phyloP scores from a whole-genome alignment of 192 early-diverging fungal genomes.

The Backusella parvicylindrica region DNA sequence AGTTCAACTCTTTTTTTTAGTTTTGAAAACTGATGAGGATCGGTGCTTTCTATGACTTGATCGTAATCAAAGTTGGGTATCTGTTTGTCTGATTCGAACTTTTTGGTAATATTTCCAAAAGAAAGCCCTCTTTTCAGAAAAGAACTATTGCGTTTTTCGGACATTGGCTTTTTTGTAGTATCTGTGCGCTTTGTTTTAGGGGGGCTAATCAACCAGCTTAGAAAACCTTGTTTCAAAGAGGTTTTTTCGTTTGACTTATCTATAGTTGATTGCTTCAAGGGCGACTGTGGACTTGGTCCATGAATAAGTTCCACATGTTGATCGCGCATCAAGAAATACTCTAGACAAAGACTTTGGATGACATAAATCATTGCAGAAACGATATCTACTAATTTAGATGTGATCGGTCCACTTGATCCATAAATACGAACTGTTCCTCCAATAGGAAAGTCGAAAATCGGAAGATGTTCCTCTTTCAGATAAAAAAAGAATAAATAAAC shows the following conservation, averaged over 20 bases:
- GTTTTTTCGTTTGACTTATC: background rate
- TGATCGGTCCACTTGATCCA: background rate
- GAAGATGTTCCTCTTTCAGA: background rate
- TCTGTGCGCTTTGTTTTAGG: background rate
- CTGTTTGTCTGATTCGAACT: background rate
- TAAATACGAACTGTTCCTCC: conserved; percentile 19
- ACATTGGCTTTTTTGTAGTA: background rate
- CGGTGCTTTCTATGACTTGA: conserved; percentile 4
- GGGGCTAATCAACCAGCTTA: background rate
- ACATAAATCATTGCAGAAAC: conserved; percentile 71
- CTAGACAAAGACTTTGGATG: conserved; percentile 74
- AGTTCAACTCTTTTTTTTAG: conserved; percentile 48
- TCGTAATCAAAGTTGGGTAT: background rate
- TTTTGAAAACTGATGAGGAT: conserved; percentile 41
- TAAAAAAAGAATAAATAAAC: background rate
- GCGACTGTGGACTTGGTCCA: background rate
- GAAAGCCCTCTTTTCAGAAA: background rate
- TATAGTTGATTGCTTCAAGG: background rate
- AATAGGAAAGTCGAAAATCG: conserved; percentile 4
- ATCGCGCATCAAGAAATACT: conserved; percentile 69
- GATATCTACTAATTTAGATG: conserved; percentile 41
- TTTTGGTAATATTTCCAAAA: background rate
- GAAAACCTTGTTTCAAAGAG: background rate
- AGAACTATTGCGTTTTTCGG: background rate
- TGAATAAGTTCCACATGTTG: conserved; percentile 48